These are phyloP conservation scores for Paecilomyces variotii DNA, from an alignment of 2,329 filamentous ascomycete genomes.

Conservation along the genomic window DNA sequence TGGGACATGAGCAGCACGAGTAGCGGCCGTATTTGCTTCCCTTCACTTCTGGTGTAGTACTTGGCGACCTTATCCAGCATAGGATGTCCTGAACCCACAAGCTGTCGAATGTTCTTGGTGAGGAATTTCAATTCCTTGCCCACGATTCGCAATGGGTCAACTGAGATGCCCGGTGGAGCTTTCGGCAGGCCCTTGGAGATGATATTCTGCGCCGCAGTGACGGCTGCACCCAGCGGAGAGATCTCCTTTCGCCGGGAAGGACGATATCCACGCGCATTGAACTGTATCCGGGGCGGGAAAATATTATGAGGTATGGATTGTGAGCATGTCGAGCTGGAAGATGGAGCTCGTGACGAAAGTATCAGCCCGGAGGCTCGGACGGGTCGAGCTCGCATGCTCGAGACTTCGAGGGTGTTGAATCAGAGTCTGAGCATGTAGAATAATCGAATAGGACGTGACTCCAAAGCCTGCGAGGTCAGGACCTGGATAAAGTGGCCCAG, in stretches of 20 bases:
- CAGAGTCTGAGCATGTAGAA: background rate
- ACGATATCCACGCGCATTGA: constrained; percentile 31
- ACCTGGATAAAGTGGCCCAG: background rate
- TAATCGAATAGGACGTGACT: background rate
- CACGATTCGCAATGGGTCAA: constrained; percentile 83
- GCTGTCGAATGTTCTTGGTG: constrained; percentile 83
- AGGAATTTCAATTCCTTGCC: constrained; percentile 96
- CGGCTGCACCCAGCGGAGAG: constrained; percentile 36
- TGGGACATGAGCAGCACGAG: constrained; percentile 95
- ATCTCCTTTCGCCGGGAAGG: constrained; percentile 31
- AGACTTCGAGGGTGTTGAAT: constrained; percentile 2
- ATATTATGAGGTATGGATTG: constrained; percentile 34
- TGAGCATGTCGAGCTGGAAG: constrained; percentile 29
- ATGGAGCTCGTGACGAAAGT: constrained; percentile 20
- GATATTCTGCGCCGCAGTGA: constrained; percentile 46
- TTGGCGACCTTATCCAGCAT: constrained; percentile 92
- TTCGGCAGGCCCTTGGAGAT: constrained; percentile 36
- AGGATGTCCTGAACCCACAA: constrained; percentile 91
- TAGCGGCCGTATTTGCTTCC: constrained; percentile 91
- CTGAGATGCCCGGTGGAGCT: constrained; percentile 51
- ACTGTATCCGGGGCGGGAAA: constrained; percentile 13
- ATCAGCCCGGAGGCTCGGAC: constrained; percentile 29
- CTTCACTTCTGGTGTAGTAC: constrained; percentile 95
- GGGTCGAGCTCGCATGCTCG: constrained; percentile 33
- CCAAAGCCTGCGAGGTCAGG: background rate